phyloP scores from a whole-genome alignment of 2,329 filamentous ascomycete species.

The Ceratocystis variospora region DNA sequence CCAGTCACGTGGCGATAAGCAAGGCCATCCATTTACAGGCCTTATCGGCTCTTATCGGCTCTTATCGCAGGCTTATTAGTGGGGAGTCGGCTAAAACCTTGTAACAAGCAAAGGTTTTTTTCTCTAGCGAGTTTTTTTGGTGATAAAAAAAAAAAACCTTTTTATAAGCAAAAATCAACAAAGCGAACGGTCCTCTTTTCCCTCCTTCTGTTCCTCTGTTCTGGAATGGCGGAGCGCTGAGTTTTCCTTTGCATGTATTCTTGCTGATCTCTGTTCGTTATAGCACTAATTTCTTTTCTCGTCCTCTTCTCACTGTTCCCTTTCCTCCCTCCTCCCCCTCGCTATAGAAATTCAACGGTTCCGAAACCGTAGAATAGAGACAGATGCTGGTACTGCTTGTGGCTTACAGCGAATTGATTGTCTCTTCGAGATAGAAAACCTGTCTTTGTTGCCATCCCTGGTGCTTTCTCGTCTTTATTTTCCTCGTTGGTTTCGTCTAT shows the following conservation, averaged over 20 bases:
- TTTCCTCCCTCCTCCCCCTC: not conserved
- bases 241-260: not conserved
- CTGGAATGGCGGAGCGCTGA: not conserved
- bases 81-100: not conserved
- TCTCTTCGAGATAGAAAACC: slow-evolving; percentile 2
- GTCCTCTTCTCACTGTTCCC: too few species aligned
- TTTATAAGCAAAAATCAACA: not conserved
- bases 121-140: not conserved
- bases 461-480: slow-evolving; percentile 20
- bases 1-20: not conserved
- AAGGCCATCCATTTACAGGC: not conserved
- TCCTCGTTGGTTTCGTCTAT: slow-evolving; percentile 12
- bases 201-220: not conserved
- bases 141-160: not conserved
- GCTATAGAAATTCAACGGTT: not conserved
- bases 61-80: not conserved
- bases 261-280: not conserved
- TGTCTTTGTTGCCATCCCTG: slow-evolving; percentile 11
- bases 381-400: slow-evolving; percentile 9
- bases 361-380: not conserved
- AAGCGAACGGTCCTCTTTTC: not conserved
- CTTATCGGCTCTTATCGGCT: slow-evolving; percentile 8
- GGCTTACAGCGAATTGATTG: slow-evolving; percentile 4
- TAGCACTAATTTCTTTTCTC: not conserved
- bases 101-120: not conserved